Conservation (phyloP, 306 rosid genomes). For the Begonia loranthoides region DNA sequence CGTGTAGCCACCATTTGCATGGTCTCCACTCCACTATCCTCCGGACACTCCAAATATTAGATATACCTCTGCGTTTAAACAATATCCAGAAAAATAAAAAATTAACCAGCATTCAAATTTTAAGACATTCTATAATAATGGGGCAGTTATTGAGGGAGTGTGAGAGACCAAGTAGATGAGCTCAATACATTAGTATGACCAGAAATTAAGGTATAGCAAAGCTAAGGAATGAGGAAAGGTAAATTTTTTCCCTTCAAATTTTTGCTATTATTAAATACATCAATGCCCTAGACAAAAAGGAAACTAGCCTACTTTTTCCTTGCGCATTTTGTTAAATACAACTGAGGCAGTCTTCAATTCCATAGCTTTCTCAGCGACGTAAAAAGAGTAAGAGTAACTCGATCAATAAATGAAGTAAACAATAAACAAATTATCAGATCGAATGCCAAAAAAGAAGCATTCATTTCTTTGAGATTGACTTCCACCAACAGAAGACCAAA, state of each 20-base stretch:
- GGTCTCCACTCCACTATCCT: slow-evolving; percentile 77
- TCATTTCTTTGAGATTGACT: too few relatives aligned
- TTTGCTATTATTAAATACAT: too few relatives aligned
- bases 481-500: too few relatives aligned
- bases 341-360: background rate
- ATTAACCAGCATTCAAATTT: background rate
- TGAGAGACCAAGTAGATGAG: background rate
- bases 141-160: background rate
- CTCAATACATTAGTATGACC: background rate
- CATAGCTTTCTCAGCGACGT: background rate
- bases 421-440: background rate
- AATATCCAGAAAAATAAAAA: slow-evolving; percentile 1
- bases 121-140: background rate
- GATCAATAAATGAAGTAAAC: background rate
- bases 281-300: background rate
- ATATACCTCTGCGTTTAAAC: slow-evolving; percentile 31
- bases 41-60: slow-evolving; percentile 64
- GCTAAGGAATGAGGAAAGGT: background rate
- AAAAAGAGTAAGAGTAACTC: background rate
- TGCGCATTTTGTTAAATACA: background rate
- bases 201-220: background rate
- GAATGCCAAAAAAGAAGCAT: background rate
- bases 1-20: slow-evolving; percentile 89
- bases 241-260: background rate
- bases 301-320: background rate